phyloP scores from a whole-genome alignment of 2,329 filamentous ascomycete species.

The Xylariaceae sp. region DNA sequence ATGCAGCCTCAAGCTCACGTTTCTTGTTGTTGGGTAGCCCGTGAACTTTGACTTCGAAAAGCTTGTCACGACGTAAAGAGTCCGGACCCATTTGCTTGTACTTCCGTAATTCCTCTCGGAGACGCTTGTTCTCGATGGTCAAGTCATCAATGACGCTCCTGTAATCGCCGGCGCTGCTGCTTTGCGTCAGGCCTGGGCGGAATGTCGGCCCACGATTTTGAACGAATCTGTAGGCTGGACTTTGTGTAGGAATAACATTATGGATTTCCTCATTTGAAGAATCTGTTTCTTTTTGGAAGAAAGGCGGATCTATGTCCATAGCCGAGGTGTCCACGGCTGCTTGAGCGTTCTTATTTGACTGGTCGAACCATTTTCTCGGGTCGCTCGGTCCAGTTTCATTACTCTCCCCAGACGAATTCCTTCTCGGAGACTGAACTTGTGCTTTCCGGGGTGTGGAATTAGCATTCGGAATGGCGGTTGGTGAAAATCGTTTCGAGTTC shows the following conservation, averaged over 20 bases:
- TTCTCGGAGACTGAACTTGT: slow-evolving; percentile 21
- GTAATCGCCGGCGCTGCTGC: slow-evolving; percentile 68
- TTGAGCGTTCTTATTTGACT: slow-evolving; percentile 47
- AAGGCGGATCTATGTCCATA: slow-evolving; percentile 55
- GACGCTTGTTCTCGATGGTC: slow-evolving; percentile 75
- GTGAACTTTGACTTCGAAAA: slow-evolving; percentile 81
- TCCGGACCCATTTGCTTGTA: slow-evolving; percentile 65
- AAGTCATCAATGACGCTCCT: slow-evolving; percentile 83
- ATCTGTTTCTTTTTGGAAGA: slow-evolving; percentile 51
- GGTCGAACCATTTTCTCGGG: slow-evolving; percentile 52
- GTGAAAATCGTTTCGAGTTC: slow-evolving; percentile 27
- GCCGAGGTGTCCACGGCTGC: slow-evolving; percentile 37
- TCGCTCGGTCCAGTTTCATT: slow-evolving; percentile 47
- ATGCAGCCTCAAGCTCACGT: slow-evolving; percentile 67
- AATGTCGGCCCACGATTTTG: slow-evolving; percentile 23
- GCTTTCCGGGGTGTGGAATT: slow-evolving; percentile 9
- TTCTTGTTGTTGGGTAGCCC: slow-evolving; percentile 69
- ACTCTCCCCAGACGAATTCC: slow-evolving; percentile 48
- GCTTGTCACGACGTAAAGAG: slow-evolving; percentile 67
- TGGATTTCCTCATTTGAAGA: slow-evolving; percentile 46
- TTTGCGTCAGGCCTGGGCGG: slow-evolving; percentile 38
- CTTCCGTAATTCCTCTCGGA: slow-evolving; percentile 68
- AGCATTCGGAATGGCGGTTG: slow-evolving; percentile 11
- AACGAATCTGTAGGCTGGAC: slow-evolving; percentile 24
- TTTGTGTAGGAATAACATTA: slow-evolving; percentile 21